phyloP scores from a whole-genome alignment of 2,329 filamentous ascomycete species.

The Nemania sp. region DNA sequence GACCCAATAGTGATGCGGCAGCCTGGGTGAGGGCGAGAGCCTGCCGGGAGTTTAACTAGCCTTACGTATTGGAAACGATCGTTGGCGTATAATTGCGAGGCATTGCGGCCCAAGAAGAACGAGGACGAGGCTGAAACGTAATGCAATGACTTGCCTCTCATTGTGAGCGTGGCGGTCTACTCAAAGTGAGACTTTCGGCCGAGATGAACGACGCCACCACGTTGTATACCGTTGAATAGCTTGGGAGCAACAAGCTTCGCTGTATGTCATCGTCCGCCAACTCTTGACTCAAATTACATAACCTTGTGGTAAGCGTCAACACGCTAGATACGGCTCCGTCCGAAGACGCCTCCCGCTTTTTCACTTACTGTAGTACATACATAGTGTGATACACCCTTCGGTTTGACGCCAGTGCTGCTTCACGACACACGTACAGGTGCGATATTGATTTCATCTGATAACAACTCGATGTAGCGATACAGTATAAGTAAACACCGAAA shows the following conservation, averaged over 20 bases:
- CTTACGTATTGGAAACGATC: conserved; percentile 4
- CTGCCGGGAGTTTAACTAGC: conserved; percentile 6
- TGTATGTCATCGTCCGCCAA: conserved; percentile 1
- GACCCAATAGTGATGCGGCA: neutral
- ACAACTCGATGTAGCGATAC: conserved; percentile 28
- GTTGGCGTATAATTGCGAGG: neutral
- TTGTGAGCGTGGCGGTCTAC: conserved; percentile 2
- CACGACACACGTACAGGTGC: neutral
- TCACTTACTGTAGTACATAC: neutral
- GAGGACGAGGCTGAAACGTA: conserved; percentile 5
- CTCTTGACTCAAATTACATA: conserved; percentile 10
- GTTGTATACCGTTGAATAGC: conserved; percentile 8
- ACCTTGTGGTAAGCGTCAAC: conserved; percentile 4
- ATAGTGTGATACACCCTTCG: neutral
- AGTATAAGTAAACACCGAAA: conserved; percentile 20
- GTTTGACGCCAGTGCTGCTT: conserved; percentile 14
- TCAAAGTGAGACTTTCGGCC: conserved; percentile 6
- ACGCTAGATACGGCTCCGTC: conserved; percentile 1
- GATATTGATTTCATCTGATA: conserved; percentile 4
- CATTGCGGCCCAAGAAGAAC: conserved; percentile 3
- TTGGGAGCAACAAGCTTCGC: conserved; percentile 13
- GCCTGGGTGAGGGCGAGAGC: neutral
- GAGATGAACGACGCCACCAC: conserved; percentile 20
- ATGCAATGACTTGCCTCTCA: neutral
- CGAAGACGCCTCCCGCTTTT: conserved; percentile 11